Percentiles rank a stretch among this genome's conserved stretches.
Evolutionary conservation across 192 early-diverging fungal species (phyloP).

Genomic region (Allomyces macrogynus): DNA sequence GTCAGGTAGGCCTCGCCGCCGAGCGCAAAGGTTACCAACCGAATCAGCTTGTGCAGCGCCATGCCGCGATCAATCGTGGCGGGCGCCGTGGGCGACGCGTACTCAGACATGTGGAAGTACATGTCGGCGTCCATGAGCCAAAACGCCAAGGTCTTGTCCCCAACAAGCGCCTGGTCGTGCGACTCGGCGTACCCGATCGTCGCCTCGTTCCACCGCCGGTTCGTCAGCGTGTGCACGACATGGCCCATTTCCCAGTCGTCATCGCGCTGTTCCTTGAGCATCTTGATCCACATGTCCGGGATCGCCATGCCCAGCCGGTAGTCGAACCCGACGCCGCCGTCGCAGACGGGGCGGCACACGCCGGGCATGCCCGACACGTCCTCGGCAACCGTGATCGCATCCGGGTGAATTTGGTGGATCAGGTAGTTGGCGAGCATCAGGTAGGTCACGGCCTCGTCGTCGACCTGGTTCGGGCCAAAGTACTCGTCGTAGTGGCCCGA

Average conservation of each 20-base stretch:
- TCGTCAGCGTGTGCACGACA: slow-evolving; percentile 69
- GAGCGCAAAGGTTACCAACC: slow-evolving; percentile 64
- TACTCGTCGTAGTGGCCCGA: slow-evolving; percentile 86
- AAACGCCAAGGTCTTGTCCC: slow-evolving; percentile 95
- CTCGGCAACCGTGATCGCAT: slow-evolving; percentile 79
- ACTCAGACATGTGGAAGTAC: slow-evolving; percentile 84
- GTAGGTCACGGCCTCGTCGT: slow-evolving; percentile 70
- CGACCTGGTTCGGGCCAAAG: slow-evolving; percentile 57
- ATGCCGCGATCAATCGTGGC: slow-evolving; percentile 80
- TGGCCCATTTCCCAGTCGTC: slow-evolving; percentile 83
- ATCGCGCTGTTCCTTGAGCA: slow-evolving; percentile 74
- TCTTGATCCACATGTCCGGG: slow-evolving; percentile 98
- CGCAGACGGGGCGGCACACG: slow-evolving; percentile 58
- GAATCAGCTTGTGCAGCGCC: slow-evolving; percentile 91
- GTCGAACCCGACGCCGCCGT: slow-evolving; percentile 93
- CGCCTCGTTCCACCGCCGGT: slow-evolving; percentile 77
- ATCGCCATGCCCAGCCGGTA: slow-evolving; percentile 91
- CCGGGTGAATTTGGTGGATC: slow-evolving; percentile 57
- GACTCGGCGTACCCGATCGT: slow-evolving; percentile 87
- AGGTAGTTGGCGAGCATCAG: slow-evolving; percentile 80
- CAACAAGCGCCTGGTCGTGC: slow-evolving; percentile 95
- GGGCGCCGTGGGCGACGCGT: slow-evolving; percentile 37
- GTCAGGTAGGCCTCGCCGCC: slow-evolving; percentile 92
- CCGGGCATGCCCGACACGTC: slow-evolving; percentile 99
- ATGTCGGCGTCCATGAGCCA: slow-evolving; percentile 99